Evolutionary conservation across 106 monocot species (phyloP).

Genomic region (Posidonia australis): DNA sequence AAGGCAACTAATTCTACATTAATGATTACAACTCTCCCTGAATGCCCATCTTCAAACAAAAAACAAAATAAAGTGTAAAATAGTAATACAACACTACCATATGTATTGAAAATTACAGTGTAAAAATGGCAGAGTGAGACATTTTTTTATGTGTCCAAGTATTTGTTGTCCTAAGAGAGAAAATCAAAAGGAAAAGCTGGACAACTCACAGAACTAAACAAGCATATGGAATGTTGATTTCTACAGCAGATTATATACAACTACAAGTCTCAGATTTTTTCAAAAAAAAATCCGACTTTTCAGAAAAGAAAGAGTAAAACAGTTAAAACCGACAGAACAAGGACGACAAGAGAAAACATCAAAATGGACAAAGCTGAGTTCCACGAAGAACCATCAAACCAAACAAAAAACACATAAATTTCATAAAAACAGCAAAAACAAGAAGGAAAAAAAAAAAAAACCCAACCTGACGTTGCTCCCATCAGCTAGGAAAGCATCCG

Average conservation of each 20-base stretch:
- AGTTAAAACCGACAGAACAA: too few species aligned
- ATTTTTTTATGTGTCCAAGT: too few species aligned
- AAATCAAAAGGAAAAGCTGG: not conserved
- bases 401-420: not conserved
- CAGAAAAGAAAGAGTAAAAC: too few species aligned
- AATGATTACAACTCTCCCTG: not conserved
- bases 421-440: not conserved
- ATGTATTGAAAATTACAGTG: too few species aligned
- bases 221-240: too few species aligned
- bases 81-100: too few species aligned
- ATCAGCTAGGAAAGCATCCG: not conserved
- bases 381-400: not conserved
- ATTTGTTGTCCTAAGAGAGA: not conserved
- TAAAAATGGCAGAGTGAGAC: too few species aligned
- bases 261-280: not conserved
- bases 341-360: too few species aligned
- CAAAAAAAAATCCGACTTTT: not conserved
- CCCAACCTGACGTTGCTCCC: constrained; percentile 3
- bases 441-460: not conserved
- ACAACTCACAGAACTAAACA: not conserved
- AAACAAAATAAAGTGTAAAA: too few species aligned
- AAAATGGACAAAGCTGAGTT: not conserved
- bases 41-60: too few species aligned
- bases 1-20: too few species aligned
- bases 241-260: too few species aligned